Conservation (phyloP, 2,329 filamentous ascomycete genomes). For the Aspergillus intermedius region DNA sequence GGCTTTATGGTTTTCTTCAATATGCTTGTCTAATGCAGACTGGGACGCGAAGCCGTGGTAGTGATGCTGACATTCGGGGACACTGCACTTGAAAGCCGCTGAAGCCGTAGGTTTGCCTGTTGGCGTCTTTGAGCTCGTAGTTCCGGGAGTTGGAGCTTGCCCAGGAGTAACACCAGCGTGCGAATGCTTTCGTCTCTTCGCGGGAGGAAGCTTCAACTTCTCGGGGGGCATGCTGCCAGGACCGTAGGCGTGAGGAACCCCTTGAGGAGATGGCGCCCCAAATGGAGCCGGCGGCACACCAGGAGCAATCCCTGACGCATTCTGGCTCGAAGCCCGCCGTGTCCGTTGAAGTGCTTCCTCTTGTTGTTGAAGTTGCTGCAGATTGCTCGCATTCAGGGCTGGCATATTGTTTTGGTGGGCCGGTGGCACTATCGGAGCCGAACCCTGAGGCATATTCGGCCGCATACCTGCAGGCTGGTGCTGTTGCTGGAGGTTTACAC, state of each 20-base stretch:
- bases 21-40: slow-evolving; percentile 49
- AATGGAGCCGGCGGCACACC: slow-evolving; percentile 50
- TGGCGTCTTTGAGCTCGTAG: slow-evolving; percentile 24
- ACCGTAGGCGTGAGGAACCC: slow-evolving; percentile 52
- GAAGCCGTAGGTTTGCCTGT: slow-evolving; percentile 29
- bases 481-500: slow-evolving; percentile 25
- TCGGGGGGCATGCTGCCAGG: slow-evolving; percentile 48
- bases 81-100: slow-evolving; percentile 47
- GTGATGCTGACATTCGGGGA: slow-evolving; percentile 48
- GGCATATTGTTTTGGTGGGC: slow-evolving; percentile 22
- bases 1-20: slow-evolving; percentile 47
- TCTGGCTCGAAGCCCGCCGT: slow-evolving; percentile 32
- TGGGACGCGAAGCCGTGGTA: slow-evolving; percentile 51
- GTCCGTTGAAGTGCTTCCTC: slow-evolving; percentile 38
- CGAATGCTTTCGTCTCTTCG: slow-evolving; percentile 52
- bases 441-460: slow-evolving; percentile 15
- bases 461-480: slow-evolving; percentile 18
- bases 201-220: slow-evolving; percentile 52
- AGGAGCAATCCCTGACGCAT: slow-evolving; percentile 40
- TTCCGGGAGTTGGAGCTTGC: slow-evolving; percentile 15
- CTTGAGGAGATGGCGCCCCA: slow-evolving; percentile 48
- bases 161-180: slow-evolving; percentile 31
- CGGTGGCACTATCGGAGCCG: slow-evolving; percentile 13
- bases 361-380: slow-evolving; percentile 43
- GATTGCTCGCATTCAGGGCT: slow-evolving; percentile 40